Evolutionary conservation across 352 stramenopile genomes (phyloP).

Genomic region (Aphanomyces cochlioides): DNA sequence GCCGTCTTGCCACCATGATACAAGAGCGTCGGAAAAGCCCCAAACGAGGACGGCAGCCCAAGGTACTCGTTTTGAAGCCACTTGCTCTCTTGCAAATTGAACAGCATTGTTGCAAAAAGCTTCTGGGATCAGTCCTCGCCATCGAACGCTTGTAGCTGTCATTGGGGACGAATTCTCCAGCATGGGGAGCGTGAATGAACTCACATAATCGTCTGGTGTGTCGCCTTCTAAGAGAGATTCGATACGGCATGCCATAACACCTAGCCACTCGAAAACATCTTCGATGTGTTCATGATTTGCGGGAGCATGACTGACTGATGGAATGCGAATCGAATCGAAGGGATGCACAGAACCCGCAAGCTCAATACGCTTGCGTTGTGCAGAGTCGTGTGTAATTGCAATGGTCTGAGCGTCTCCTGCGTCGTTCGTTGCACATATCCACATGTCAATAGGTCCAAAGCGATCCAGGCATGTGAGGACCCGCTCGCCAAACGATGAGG

Average conservation of each 20-base stretch:
- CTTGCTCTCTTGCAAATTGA: conserved; percentile 45
- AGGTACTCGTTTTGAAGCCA: conserved; percentile 48
- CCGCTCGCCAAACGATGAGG: conserved; percentile 36
- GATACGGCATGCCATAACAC: conserved; percentile 59
- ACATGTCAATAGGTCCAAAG: conserved; percentile 59
- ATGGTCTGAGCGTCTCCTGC: conserved; percentile 58
- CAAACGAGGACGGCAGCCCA: conserved; percentile 76
- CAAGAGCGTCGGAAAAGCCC: conserved; percentile 68
- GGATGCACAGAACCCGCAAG: conserved; percentile 46
- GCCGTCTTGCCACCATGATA: conserved; percentile 59
- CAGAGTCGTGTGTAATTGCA: conserved; percentile 65
- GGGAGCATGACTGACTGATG: conserved; percentile 36
- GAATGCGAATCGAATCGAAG: conserved; percentile 49
- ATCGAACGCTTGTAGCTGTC: conserved; percentile 46
- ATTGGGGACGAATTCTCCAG: conserved; percentile 40
- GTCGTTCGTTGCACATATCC: conserved; percentile 69
- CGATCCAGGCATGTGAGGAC: conserved; percentile 48
- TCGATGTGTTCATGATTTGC: conserved; percentile 32
- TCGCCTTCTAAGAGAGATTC: conserved; percentile 49
- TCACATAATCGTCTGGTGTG: conserved; percentile 70
- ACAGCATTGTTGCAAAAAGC: conserved; percentile 54
- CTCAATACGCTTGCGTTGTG: conserved; percentile 55
- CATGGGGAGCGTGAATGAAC: conserved; percentile 50
- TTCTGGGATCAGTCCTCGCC: conserved; percentile 63
- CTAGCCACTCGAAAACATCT: conserved; percentile 72